Evolutionary conservation across 2,329 filamentous ascomycete species (phyloP), one percentile per base, ranked within the genome.

Genomic region (Calonectria multiphialidica): DNA sequence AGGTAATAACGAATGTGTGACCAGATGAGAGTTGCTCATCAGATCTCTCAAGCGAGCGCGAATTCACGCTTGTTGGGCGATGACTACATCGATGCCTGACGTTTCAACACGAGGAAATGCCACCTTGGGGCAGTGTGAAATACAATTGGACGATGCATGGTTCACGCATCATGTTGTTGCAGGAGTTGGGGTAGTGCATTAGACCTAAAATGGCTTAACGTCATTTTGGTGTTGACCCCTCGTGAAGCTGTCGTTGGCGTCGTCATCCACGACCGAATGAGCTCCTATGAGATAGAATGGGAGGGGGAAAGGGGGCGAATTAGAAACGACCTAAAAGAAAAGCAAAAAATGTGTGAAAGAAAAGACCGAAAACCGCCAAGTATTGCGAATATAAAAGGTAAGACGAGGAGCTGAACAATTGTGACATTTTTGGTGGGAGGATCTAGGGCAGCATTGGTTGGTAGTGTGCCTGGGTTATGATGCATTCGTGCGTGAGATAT

Each of bases 401-500:
- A 35, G 25, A 15, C 7, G 10, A 40, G n/a, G 35, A 23, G 23
- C 35, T 40, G 53, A 37, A 15, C 4, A n/a, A 40, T 40, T 18
- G 21, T n/a, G 33, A 16, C 13, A 59, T 23, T 25, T 59, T 40
- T 59, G 47, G 37, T 69, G 37, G 57, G 33, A 44, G 18, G 37
- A 61, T 65, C 35, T 30, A 15, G 57, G 62, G 30, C 30, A 25
- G 25, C 57, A 49, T 55, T 55, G 23, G 23, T 30, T 65, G 40
- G 42, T 37, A 62, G 61, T 35, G 61, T 45, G 53, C 53, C 40
- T 44, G 50, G 61, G 42, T 42, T 35, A 47, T 66, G 68, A 66
- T 70, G 62, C 23, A 66, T 40, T 66, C 33, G 44, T 55, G 55
- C 53, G 35, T 25, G 49, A 70, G 68, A 70, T n/a, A n/a, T n/a